Evolutionary conservation across 208 protist genomes (phyloP), one percentile per base, ranked within the genome.

Genomic region (Crithidia bombi): DNA sequence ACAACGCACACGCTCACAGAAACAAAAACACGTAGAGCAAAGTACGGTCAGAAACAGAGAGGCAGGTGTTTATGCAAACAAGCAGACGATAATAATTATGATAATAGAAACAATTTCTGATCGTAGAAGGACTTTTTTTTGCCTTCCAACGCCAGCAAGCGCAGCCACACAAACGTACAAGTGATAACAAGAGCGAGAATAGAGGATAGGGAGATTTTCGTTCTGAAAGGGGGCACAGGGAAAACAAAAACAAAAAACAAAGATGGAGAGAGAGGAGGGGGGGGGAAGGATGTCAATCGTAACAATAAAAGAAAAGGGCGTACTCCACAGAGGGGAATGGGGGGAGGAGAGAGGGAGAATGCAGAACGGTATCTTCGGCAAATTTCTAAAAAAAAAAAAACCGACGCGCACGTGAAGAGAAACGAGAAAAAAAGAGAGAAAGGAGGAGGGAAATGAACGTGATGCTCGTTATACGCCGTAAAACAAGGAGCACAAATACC

Each of bases 231-330:
- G 26, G 39, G n/a, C n/a, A n/a, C n/a, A n/a, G n/a, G n/a, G n/a
- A n/a, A n/a, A n/a, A 39, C 39, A 39, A 57, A n/a, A 39, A 68
- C 19, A 68, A 54, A 68, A 68, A 36, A 33, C 12, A 68, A 41
- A 46, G 57, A 51, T 5, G 57, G 15, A n/a, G 21, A 47, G 41
- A 17, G 21, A 47, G 41, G 12, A 41, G 9, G 12, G 12, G 36
- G 9, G 12, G 9, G 9, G 9, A 41, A 51, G 12, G 21, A 21
- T 14, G 14, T 10, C 4, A 7, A 51, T 30, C 21, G 21, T 14
- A 23, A 51, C 14, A 23, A 51, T 9, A 23, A 28, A 28, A 51
- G 36, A 41, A 41, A 41, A 12, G 36, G 12, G 36, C 36, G 6
- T 41, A 41, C 36, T 41, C 12, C 12, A 41, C 36, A 15, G 36